Conservation (phyloP, 306 rosid species). For the Nissolia schottii region DNA sequence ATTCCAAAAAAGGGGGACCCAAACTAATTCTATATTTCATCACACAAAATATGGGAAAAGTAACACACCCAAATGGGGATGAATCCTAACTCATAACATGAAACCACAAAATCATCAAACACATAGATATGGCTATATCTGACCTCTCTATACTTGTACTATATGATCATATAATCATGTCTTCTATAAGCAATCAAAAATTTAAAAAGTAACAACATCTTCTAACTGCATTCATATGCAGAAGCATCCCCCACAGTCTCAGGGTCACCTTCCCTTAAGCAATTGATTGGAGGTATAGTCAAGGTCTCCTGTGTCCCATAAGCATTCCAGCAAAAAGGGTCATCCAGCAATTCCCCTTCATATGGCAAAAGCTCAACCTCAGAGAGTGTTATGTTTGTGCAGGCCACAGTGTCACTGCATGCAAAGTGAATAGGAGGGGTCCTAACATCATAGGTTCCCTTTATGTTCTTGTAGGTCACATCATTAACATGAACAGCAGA, state of each 20-base stretch:
- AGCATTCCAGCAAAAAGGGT: slow-evolving; percentile 96
- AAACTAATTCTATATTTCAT: slow-evolving; percentile 24
- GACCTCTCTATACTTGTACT: slow-evolving; percentile 32
- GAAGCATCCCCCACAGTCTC: slow-evolving; percentile 37
- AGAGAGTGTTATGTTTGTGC: slow-evolving; percentile 77
- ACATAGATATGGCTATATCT: slow-evolving; percentile 10
- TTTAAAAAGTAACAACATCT: neutral
- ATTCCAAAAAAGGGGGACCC: slow-evolving; percentile 19
- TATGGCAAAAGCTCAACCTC: slow-evolving; percentile 83
- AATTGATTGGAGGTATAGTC: slow-evolving; percentile 85
- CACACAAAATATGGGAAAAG: slow-evolving; percentile 46
- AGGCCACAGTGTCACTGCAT: slow-evolving; percentile 81
- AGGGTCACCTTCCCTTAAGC: slow-evolving; percentile 75
- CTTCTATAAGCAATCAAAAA: slow-evolving; percentile 1
- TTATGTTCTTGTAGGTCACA: slow-evolving; percentile 59
- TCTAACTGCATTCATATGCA: slow-evolving; percentile 47
- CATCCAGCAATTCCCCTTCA: slow-evolving; percentile 75
- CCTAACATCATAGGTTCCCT: slow-evolving; percentile 90
- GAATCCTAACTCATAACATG: slow-evolving; percentile 34
- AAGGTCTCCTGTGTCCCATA: slow-evolving; percentile 72
- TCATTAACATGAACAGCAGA: slow-evolving; percentile 82
- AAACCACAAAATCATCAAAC: slow-evolving; percentile 20
- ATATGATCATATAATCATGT: slow-evolving; percentile 8
- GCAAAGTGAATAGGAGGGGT: slow-evolving; percentile 90
- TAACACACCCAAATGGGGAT: slow-evolving; percentile 49